phyloP scores from a whole-genome alignment of 345 rosid species.

The Eutrema japonicum region DNA sequence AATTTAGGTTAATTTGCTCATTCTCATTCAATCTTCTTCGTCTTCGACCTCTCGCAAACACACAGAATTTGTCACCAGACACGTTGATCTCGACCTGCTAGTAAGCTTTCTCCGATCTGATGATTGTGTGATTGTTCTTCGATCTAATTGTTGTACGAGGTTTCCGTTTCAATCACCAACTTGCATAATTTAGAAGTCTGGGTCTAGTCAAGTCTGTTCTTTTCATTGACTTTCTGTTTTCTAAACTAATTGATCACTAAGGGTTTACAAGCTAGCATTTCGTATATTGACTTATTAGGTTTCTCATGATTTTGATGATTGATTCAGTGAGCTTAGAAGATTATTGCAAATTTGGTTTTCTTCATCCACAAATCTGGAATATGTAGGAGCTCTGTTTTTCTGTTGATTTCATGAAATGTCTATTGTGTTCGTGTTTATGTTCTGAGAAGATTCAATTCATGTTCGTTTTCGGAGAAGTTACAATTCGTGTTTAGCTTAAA shows the following conservation, averaged over 20 bases:
- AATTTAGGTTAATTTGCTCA: neutral
- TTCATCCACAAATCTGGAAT: neutral
- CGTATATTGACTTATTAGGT: neutral
- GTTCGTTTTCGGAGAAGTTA: neutral
- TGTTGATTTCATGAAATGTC: neutral
- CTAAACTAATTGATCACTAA: neutral
- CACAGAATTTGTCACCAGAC: too few relatives aligned
- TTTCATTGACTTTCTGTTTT: neutral
- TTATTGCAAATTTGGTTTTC: neutral
- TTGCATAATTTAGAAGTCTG: neutral
- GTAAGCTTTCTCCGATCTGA: neutral
- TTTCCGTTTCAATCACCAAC: neutral
- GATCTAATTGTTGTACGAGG: neutral
- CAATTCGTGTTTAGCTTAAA: neutral
- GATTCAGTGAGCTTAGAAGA: neutral
- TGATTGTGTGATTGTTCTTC: neutral
- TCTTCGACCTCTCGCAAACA: too few relatives aligned
- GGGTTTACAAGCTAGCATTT: neutral
- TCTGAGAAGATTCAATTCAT: neutral
- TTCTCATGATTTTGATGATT: neutral
- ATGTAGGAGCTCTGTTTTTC: neutral
- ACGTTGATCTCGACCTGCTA: neutral
- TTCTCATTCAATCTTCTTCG: neutral
- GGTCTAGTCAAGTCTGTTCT: neutral
- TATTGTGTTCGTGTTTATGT: neutral